Percentiles rank a stretch among this genome's conserved stretches.
These are phyloP conservation scores for Globisporangium recalcitrans DNA, from an alignment of 352 stramenopile genomes.

Conservation along the genomic window DNA sequence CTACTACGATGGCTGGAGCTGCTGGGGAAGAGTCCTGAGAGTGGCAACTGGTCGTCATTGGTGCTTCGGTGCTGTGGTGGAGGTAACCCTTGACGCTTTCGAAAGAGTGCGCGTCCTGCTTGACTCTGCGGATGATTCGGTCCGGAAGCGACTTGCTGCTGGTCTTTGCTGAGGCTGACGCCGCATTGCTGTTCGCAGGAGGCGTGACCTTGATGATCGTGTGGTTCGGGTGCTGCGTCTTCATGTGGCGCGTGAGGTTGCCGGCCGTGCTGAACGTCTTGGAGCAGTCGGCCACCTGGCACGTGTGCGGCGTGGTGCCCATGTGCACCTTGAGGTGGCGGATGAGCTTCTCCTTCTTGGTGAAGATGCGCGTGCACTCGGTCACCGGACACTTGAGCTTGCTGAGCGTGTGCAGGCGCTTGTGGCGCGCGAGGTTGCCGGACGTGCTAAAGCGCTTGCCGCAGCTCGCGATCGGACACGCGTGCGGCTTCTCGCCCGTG, in stretches of 20 bases:
- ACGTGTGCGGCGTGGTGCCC: constrained; percentile 45
- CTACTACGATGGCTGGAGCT: neutral
- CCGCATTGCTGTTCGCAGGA: neutral
- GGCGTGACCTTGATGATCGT: constrained; percentile 1
- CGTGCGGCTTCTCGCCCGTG: constrained; percentile 66
- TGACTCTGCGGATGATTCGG: constrained; percentile 1
- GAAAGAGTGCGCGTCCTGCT: neutral
- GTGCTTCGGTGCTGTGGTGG: neutral
- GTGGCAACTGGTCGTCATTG: neutral
- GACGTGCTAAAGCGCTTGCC: constrained; percentile 69
- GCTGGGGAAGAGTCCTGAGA: neutral
- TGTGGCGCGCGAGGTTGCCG: constrained; percentile 65
- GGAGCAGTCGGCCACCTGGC: constrained; percentile 38
- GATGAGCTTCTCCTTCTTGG: constrained; percentile 44
- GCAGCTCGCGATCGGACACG: constrained; percentile 46
- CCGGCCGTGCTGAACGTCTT: constrained; percentile 66
- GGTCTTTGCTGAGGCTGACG: neutral
- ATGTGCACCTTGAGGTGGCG: constrained; percentile 47
- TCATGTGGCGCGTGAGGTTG: constrained; percentile 66
- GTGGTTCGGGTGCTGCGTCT: constrained; percentile 43
- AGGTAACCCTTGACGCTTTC: neutral
- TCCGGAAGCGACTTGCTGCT: neutral
- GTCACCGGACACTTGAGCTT: constrained; percentile 42
- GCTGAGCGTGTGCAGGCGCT: constrained; percentile 48
- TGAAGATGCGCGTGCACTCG: constrained; percentile 43